Conservation (phyloP, 2,329 filamentous ascomycete species). For the Aspergillus glaucus region DNA sequence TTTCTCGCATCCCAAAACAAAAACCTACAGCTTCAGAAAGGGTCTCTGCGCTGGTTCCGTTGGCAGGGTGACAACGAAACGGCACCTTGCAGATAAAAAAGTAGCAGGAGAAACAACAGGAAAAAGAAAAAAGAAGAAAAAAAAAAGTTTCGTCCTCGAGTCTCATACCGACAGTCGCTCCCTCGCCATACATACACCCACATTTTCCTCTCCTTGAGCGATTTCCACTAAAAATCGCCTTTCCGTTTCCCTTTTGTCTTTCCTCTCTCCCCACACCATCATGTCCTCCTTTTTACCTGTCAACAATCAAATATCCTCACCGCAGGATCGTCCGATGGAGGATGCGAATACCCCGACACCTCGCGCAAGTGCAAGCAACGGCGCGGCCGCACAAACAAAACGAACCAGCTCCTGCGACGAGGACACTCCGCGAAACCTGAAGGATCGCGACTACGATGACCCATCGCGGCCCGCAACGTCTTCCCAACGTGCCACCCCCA, state of each 20-base stretch:
- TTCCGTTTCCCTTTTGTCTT: background rate
- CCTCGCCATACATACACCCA: constrained; percentile 5
- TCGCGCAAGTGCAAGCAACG: constrained; percentile 31
- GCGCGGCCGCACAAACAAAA: constrained; percentile 10
- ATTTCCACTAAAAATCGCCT: background rate
- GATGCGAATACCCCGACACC: constrained; percentile 53
- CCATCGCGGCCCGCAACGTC: constrained; percentile 9
- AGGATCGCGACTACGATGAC: constrained; percentile 5
- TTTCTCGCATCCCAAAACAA: constrained; percentile 2
- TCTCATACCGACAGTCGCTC: background rate
- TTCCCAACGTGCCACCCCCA: too few relatives aligned
- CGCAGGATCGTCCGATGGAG: constrained; percentile 39
- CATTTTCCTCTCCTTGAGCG: background rate
- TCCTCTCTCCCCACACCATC: constrained; percentile 20
- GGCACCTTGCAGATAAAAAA: constrained; percentile 6
- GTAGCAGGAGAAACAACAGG: background rate
- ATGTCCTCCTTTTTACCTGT: constrained; percentile 58
- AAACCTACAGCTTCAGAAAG: too few relatives aligned
- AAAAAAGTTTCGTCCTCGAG: background rate
- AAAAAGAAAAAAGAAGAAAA: background rate
- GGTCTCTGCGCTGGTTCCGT: background rate
- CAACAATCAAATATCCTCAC: constrained; percentile 47
- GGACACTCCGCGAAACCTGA: constrained; percentile 11
- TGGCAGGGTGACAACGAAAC: constrained; percentile 4
- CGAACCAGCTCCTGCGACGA: background rate